A percentile compares a stretch with the other conserved stretches of the same genome.
Evolutionary conservation across 177 flowering plant genomes (phyloP).

Genomic region (Tripterygium wilfordii): DNA sequence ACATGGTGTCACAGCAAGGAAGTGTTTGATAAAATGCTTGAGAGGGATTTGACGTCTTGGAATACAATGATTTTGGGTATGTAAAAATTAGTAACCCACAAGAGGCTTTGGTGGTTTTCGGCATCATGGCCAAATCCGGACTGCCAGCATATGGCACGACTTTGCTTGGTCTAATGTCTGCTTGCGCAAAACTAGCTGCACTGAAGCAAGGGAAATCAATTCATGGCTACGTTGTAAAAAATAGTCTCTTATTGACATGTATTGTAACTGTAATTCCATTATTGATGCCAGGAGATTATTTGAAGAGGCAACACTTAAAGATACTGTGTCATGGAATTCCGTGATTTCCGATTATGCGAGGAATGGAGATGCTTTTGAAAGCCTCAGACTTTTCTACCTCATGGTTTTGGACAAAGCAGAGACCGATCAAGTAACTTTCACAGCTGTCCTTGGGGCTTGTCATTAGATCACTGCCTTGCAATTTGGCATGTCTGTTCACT

Average conservation of each 20-base stretch:
- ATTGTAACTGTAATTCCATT: constrained; percentile 28
- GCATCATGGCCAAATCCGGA: constrained; percentile 21
- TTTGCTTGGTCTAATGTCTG: constrained; percentile 33
- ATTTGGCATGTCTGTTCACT: constrained; percentile 46
- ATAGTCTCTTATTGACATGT: constrained; percentile 42
- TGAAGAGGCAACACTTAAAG: constrained; percentile 22
- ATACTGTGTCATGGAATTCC: constrained; percentile 51
- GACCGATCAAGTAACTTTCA: constrained; percentile 40
- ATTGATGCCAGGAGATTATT: constrained; percentile 33
- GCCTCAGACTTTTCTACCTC: constrained; percentile 29
- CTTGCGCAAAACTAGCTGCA: constrained; percentile 29
- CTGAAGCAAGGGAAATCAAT: constrained; percentile 35
- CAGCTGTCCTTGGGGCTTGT: constrained; percentile 42
- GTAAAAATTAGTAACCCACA: constrained; percentile 26
- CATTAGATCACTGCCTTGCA: constrained; percentile 44
- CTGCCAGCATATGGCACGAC: constrained; percentile 33
- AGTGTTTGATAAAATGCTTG: constrained; percentile 50
- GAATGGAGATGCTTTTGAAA: constrained; percentile 33
- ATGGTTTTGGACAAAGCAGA: constrained; percentile 23
- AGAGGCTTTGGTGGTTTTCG: constrained; percentile 34
- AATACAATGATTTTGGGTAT: constrained; percentile 44
- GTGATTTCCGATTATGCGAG: constrained; percentile 42
- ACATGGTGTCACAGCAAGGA: constrained; percentile 27
- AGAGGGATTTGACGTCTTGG: constrained; percentile 50
- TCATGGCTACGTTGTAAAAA: constrained; percentile 35